Evolutionary conservation across 331 rosid species (phyloP), one percentile per base, ranked within the genome.

Genomic region (Quercus lobata): DNA sequence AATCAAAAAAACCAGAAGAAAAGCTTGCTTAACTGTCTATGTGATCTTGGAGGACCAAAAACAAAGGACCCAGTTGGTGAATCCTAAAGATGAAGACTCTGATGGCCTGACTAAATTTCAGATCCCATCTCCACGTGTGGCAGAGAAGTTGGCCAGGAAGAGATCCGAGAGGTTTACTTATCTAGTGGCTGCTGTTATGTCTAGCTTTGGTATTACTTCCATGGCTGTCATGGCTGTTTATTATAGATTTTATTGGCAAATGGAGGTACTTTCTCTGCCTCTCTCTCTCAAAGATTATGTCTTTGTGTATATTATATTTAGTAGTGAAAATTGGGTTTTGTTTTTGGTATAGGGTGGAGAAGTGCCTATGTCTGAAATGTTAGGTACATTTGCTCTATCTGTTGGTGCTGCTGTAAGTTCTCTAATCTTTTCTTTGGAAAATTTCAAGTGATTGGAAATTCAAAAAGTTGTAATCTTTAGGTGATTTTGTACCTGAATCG

Each of bases 181-280:
- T 72, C 89, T 95, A 1, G 63, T 91, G 1, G 98, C 99, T 0
- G 99, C 99, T 1, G 85, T 95, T 4, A 78, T 95, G 88, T 95
- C 99, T 4, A 95, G 86, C 88, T 75, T 93, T 1, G 99, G 97
- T 2, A 80, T 95, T 72, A 95, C 94, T 17, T 95, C 98, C 69
- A 84, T 95, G 98, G 96, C 96, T 2, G 84, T 89, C 29, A 56
- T 93, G 58, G 77, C 99, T 10, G 98, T 95, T 82, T 95, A 91
- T 76, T 95, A 85, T 29, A 80, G 99, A 81, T 95, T 93, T 82
- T 86, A 89, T 9, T 95, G 97, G 93, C 98, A 95, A 93, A 86
- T 90, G 91, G 94, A 87, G 97, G 99, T 91, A 58, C 12, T 14
- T 30, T 5, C 15, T 19, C 16, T 66, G 25, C 32, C 41, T 30